Base-by-base conservation (phyloP, 352 stramenopile species). In the Globisporangium orthogonon region DNA sequence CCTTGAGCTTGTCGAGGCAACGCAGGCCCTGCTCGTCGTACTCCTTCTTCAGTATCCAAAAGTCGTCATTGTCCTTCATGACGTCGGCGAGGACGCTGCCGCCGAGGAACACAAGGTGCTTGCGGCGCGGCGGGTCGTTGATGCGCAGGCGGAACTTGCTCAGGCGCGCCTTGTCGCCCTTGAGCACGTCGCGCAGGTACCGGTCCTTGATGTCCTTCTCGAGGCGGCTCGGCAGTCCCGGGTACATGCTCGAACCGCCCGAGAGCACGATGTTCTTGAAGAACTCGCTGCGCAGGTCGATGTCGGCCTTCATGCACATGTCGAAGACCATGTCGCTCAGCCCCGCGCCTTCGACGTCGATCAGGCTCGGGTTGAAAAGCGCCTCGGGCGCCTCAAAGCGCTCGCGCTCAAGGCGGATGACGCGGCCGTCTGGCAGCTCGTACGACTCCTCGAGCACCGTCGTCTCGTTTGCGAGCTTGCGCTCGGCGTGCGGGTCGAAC, bases 231-330 rank as follows among this genome's bases (percentile, higher is more conserved):
- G 92, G 90, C 18, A 98, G 71, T 37, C 95, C 95, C n/a, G 93
- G 93, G 74, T 97, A 98, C 93, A 98, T 98, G 66, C 78, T 97
- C 18, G 88, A 97, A 18, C 95, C 95, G 33, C 92, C 91, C 3
- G 78, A 95, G 7, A 98, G 80, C 68, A 97, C 88, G 64, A 99
- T 98, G 73, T 99, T 98, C 63, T 98, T 98, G 73, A 98, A 99
- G 50, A 99, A 97, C 55, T 97, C 95, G 5, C 81, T 80, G 52
- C 96, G 86, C 41, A 97, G 78, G 70, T 99, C 97, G 18, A 95
- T 90, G 43, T 93, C 87, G n/a, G 95, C 95, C 67, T 98, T 97
- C 78, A 97, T 94, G 74, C 98, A 98, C 79, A 97, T 98, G 57
- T 99, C 92, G 58, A 99, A 98, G 5, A 99, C 78, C 79, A 98